Evolutionary conservation across 371 early-diverging fungal species (phyloP).

Genomic region (Mucor mucedo): DNA sequence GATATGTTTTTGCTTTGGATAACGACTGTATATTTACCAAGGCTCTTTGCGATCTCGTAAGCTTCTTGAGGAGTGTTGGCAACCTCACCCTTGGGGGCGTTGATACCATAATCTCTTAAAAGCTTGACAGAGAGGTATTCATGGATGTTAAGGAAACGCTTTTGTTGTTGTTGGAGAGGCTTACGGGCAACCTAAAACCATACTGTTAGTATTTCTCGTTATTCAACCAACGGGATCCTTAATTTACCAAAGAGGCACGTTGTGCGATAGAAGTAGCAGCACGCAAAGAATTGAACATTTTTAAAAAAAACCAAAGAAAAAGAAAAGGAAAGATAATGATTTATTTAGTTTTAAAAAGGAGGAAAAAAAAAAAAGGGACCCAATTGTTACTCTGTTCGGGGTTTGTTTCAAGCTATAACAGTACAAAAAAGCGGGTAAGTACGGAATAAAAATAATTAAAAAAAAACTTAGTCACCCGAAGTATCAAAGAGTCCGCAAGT

Average conservation of each 20-base stretch:
- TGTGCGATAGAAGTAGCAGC: slow-evolving; percentile 57
- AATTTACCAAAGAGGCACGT: slow-evolving; percentile 58
- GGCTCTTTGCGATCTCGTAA: slow-evolving; percentile 79
- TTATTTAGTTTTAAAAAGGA: slow-evolving; percentile 12
- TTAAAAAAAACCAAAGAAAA: slow-evolving; percentile 16
- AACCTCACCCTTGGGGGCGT: slow-evolving; percentile 88
- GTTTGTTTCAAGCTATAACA: slow-evolving; percentile 12
- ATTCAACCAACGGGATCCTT: too few species aligned
- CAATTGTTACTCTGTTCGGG: slow-evolving; percentile 9
- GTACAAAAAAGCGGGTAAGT: slow-evolving; percentile 37
- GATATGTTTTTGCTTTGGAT: neutral
- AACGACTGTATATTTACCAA: slow-evolving; percentile 58
- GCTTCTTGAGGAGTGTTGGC: slow-evolving; percentile 92
- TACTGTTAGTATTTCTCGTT: slow-evolving; percentile 1
- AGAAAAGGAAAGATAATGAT: slow-evolving; percentile 17
- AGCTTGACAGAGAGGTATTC: slow-evolving; percentile 95
- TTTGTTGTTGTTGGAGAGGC: slow-evolving; percentile 66
- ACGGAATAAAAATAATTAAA: slow-evolving; percentile 35
- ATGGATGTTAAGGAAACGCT: slow-evolving; percentile 95
- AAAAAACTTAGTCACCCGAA: slow-evolving; percentile 28
- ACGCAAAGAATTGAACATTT: slow-evolving; percentile 62
- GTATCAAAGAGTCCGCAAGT: slow-evolving; percentile 2
- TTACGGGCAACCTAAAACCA: slow-evolving; percentile 52
- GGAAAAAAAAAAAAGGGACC: slow-evolving; percentile 13
- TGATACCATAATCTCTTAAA: slow-evolving; percentile 90